phyloP scores from a whole-genome alignment of 148 eudicot species.

The Persicaria tinctoria region DNA sequence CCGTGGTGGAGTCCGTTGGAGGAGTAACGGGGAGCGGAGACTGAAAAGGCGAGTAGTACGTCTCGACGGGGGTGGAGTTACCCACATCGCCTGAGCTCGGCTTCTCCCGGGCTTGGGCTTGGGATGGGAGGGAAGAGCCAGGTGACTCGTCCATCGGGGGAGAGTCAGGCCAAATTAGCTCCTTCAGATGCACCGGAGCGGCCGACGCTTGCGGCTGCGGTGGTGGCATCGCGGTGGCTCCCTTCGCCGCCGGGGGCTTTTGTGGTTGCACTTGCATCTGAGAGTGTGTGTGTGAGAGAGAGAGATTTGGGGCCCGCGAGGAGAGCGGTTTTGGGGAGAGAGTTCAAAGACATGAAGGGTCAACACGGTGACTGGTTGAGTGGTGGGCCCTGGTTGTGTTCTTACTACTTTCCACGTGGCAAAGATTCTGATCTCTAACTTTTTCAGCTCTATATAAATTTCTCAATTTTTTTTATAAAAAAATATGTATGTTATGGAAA shows the following conservation, averaged over 20 bases:
- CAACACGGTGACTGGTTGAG: neutral
- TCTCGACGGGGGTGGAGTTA: conserved; percentile 28
- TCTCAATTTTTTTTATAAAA: too few species aligned
- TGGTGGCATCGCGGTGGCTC: neutral
- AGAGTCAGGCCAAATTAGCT: neutral
- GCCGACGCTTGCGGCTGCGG: neutral
- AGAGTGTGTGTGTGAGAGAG: neutral
- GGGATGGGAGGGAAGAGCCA: conserved; percentile 49
- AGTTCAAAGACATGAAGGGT: neutral
- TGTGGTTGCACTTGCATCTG: conserved; percentile 4
- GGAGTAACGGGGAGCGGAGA: conserved; percentile 25
- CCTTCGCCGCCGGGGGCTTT: neutral
- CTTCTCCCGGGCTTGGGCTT: conserved; percentile 6
- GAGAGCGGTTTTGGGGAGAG: neutral
- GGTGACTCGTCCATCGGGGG: conserved; percentile 23
- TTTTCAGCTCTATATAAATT: too few species aligned
- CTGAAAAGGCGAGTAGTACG: conserved; percentile 33
- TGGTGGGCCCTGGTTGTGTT: neutral
- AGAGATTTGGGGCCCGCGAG: neutral
- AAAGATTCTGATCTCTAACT: neutral
- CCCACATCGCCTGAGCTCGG: neutral
- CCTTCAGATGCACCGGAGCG: conserved; percentile 5
- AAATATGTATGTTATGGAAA: too few species aligned
- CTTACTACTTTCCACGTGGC: neutral
- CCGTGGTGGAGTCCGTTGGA: conserved; percentile 11